A percentile compares a stretch with the other conserved stretches of the same genome.
Evolutionary conservation across 2,329 filamentous ascomycete genomes (phyloP).

Genomic region (Arachnopeziza araneosa): DNA sequence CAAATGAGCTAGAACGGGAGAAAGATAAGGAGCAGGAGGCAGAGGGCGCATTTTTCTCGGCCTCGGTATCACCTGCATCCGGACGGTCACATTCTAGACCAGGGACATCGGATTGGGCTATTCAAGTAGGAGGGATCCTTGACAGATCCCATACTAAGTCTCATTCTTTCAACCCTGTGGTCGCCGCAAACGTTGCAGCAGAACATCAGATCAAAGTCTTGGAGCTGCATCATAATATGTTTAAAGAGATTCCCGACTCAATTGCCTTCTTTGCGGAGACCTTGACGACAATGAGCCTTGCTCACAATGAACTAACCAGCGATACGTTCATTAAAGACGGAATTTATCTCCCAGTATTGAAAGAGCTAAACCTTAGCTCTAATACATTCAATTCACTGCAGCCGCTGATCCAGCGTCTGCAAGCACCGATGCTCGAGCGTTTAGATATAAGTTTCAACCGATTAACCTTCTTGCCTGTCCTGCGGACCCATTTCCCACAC

Average conservation of each 20-base stretch:
- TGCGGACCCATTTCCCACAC: slow-evolving; percentile 64
- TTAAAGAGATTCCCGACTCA: slow-evolving; percentile 62
- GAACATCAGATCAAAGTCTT: slow-evolving; percentile 50
- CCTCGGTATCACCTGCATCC: slow-evolving; percentile 20
- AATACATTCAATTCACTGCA: slow-evolving; percentile 69
- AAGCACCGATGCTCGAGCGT: slow-evolving; percentile 69
- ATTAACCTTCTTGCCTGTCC: slow-evolving; percentile 61
- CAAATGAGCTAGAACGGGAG: slow-evolving; percentile 33
- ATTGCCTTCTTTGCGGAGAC: slow-evolving; percentile 67
- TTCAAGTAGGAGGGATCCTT: slow-evolving; percentile 45
- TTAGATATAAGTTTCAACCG: slow-evolving; percentile 81
- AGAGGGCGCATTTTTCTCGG: slow-evolving; percentile 30
- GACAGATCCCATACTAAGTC: slow-evolving; percentile 65
- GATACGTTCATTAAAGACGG: slow-evolving; percentile 60
- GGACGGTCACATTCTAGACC: slow-evolving; percentile 10
- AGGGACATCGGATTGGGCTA: slow-evolving; percentile 26
- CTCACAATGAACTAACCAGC: slow-evolving; percentile 66
- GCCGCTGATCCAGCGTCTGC: slow-evolving; percentile 59
- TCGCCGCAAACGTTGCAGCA: slow-evolving; percentile 49
- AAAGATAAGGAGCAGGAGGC: slow-evolving; percentile 27
- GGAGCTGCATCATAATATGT: slow-evolving; percentile 71
- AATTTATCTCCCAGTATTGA: slow-evolving; percentile 66
- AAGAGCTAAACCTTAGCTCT: slow-evolving; percentile 68
- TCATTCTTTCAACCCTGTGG: slow-evolving; percentile 52
- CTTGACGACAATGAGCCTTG: slow-evolving; percentile 66